Percentiles rank a stretch among this genome's conserved stretches.
Conservation (phyloP, 352 stramenopile genomes). For the Globisporangium recalcitrans region DNA sequence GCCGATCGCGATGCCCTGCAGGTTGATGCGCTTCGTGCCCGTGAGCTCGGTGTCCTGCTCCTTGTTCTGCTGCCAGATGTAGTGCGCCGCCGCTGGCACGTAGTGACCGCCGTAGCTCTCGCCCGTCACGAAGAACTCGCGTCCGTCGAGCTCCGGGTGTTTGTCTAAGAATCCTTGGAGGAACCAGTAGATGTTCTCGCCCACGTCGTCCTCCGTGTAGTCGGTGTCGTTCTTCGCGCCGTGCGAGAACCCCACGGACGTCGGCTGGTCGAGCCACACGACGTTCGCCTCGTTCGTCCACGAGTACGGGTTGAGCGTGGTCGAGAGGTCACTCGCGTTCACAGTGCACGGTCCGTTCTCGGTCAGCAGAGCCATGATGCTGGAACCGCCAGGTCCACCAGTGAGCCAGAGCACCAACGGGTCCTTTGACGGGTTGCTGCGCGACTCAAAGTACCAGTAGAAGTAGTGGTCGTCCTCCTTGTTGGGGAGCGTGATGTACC, state of each 20-base stretch:
- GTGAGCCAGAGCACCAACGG: slow-evolving; percentile 56
- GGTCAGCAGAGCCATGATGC: slow-evolving; percentile 37
- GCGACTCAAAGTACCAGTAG: slow-evolving; percentile 59
- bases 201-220: slow-evolving; percentile 33
- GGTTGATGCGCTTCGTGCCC: slow-evolving; percentile 19
- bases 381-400: slow-evolving; percentile 42
- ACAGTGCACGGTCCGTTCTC: slow-evolving; percentile 55
- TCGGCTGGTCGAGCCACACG: slow-evolving; percentile 51
- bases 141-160: slow-evolving; percentile 37
- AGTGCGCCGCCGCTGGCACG: slow-evolving; percentile 34
- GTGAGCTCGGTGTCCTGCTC: neutral
- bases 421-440: slow-evolving; percentile 24
- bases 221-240: slow-evolving; percentile 27
- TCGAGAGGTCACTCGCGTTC: slow-evolving; percentile 26
- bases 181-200: slow-evolving; percentile 51
- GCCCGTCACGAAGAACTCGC: slow-evolving; percentile 45
- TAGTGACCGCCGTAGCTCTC: slow-evolving; percentile 58
- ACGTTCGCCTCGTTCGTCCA: slow-evolving; percentile 51
- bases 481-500: slow-evolving; percentile 48
- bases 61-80: slow-evolving; percentile 26
- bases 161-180: slow-evolving; percentile 36
- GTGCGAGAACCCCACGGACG: slow-evolving; percentile 39
- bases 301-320: slow-evolving; percentile 33
- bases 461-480: slow-evolving; percentile 66
- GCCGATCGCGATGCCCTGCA: slow-evolving; percentile 70